Conservation (phyloP, 2,329 filamentous ascomycete species). For the Scedosporium minutisporum region DNA sequence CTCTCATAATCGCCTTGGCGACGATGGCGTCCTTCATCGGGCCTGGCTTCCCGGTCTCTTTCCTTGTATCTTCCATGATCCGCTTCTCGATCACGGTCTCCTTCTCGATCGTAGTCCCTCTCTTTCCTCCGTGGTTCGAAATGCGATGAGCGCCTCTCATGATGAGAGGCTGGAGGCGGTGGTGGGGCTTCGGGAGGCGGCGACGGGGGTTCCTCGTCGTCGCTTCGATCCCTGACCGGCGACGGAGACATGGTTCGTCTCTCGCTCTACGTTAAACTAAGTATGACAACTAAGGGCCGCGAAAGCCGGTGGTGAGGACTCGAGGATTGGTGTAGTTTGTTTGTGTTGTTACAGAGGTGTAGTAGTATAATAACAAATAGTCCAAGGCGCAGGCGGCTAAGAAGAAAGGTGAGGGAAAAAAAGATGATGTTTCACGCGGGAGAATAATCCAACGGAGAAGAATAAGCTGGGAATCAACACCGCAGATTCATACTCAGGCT, state of each 20-base stretch:
- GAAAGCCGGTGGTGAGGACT: too few relatives aligned
- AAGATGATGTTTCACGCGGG: too few relatives aligned
- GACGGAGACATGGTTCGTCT: not conserved
- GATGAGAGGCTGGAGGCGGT: not conserved
- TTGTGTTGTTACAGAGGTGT: too few relatives aligned
- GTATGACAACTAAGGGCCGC: too few relatives aligned
- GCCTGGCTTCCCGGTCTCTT: slow-evolving; percentile 8
- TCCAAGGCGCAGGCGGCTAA: too few relatives aligned
- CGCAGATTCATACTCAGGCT: too few relatives aligned
- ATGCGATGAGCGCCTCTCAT: slow-evolving; percentile 4
- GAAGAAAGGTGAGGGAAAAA: too few relatives aligned
- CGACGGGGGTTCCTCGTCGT: slow-evolving; percentile 4
- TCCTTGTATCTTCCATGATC: slow-evolving; percentile 12
- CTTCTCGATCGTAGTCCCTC: slow-evolving; percentile 5
- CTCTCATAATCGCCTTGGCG: slow-evolving; percentile 5
- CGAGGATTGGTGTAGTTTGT: too few relatives aligned
- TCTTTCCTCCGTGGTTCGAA: slow-evolving; percentile 1
- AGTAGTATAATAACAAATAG: too few relatives aligned
- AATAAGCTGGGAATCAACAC: too few relatives aligned
- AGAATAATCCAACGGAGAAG: too few relatives aligned
- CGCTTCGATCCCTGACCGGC: not conserved
- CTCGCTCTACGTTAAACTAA: not conserved
- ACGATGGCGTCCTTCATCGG: slow-evolving; percentile 4
- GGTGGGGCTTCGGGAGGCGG: slow-evolving; percentile 1
- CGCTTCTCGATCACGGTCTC: slow-evolving; percentile 11